phyloP scores from a whole-genome alignment of 371 early-diverging fungal genomes.

The Mortierella sp. region DNA sequence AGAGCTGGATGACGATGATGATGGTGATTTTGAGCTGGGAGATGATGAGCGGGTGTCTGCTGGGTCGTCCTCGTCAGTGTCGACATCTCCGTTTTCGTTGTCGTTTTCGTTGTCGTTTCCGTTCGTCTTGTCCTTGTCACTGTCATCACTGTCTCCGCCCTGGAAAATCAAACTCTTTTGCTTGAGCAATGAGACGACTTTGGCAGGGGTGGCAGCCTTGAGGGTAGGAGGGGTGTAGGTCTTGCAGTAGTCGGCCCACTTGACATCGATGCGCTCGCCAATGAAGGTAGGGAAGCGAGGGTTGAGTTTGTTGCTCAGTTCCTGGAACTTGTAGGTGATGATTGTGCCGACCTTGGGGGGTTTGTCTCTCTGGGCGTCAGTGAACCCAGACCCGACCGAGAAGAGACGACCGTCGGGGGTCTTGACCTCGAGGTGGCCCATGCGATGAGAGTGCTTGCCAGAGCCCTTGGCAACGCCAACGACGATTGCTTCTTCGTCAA shows the following conservation, averaged over 20 bases:
- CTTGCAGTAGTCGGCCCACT: slow-evolving; percentile 53
- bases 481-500: slow-evolving; percentile 72
- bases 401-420: slow-evolving; percentile 68
- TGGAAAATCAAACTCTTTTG: slow-evolving; percentile 50
- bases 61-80: not conserved
- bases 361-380: slow-evolving; percentile 63
- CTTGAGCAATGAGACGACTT: slow-evolving; percentile 42
- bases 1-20: not conserved
- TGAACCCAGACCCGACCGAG: slow-evolving; percentile 69
- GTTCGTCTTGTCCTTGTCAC: not conserved
- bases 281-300: slow-evolving; percentile 70
- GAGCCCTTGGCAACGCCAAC: slow-evolving; percentile 62
- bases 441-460: slow-evolving; percentile 60
- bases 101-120: not conserved
- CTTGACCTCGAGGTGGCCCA: slow-evolving; percentile 64
- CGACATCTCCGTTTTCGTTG: not conserved
- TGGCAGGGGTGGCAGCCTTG: slow-evolving; percentile 42
- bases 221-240: slow-evolving; percentile 43
- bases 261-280: slow-evolving; percentile 57
- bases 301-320: slow-evolving; percentile 60
- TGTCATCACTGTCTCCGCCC: slow-evolving; percentile 10
- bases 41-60: not conserved
- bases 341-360: slow-evolving; percentile 67
- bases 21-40: not conserved
- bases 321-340: slow-evolving; percentile 71